These are phyloP conservation scores for Beauveria caledonica DNA, from an alignment of 2,329 filamentous ascomycete genomes.

Conservation along the genomic window DNA sequence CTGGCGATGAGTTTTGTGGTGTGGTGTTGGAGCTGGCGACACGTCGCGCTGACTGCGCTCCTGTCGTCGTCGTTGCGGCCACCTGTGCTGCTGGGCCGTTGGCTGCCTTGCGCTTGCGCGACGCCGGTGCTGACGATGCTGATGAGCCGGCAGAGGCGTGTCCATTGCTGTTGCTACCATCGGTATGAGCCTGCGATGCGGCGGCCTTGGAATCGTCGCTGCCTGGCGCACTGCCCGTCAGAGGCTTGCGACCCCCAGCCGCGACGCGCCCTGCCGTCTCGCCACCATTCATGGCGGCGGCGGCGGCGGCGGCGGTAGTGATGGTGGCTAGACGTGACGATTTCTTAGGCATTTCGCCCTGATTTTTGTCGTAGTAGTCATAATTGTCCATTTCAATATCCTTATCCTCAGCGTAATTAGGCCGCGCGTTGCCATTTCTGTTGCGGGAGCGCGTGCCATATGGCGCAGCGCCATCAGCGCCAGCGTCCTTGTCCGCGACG, in stretches of 20 bases:
- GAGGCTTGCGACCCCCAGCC: constrained; percentile 32
- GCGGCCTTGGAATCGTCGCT: constrained; percentile 32
- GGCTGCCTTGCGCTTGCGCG: constrained; percentile 82
- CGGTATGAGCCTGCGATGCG: constrained; percentile 24
- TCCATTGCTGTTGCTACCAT: constrained; percentile 16
- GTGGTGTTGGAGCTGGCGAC: constrained; percentile 21
- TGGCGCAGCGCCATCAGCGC: constrained; percentile 49
- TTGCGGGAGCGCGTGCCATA: constrained; percentile 95
- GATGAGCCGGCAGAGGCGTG: constrained; percentile 30
- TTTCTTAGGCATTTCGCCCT: constrained; percentile 48
- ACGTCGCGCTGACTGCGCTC: constrained; percentile 13
- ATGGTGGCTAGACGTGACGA: constrained; percentile 38
- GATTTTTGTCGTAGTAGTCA: constrained; percentile 56
- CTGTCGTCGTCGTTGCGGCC: neutral
- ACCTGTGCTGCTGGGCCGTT: constrained; percentile 13
- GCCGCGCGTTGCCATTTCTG: constrained; percentile 67
- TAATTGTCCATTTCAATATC: constrained; percentile 82
- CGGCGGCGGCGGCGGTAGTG: constrained; percentile 19
- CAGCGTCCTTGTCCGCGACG: constrained; percentile 38
- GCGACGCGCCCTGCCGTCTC: constrained; percentile 21
- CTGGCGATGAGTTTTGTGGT: constrained; percentile 31
- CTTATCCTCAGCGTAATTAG: constrained; percentile 92
- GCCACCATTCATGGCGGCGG: constrained; percentile 25
- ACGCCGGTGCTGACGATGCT: constrained; percentile 41
- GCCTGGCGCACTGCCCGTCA: constrained; percentile 17